Base-by-base conservation (phyloP, 495 filamentous ascomycete species). In the Parathielavia hyrcaniae region DNA sequence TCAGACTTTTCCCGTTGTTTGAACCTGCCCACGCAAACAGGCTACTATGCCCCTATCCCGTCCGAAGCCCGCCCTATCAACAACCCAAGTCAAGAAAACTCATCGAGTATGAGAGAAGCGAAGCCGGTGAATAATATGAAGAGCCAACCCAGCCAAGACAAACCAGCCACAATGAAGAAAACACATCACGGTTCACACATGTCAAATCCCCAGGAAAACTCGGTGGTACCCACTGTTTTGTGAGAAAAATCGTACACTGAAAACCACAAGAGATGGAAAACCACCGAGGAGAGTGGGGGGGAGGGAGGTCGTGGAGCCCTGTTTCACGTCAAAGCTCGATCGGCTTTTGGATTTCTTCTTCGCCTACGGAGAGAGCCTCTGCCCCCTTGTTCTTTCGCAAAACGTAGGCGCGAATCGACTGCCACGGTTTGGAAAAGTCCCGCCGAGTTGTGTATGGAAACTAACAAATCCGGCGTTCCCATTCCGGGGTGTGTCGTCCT, bases 311-410 rank as follows among this genome's bases (percentile, higher is more conserved):
- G 19, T 4, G 19, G 38, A 43, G 14, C 35, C 26, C 26, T 2
- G 2, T n/a, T 30, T 13, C 11, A 45, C 39, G 19, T 26, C 32
- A 47, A 20, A 44, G 35, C 44, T 48, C 53, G n/a, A 19, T 40
- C 35, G 44, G 38, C 20, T 46, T 32, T n/a, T n/a, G n/a, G 52
- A 54, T 35, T 51, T 30, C 26, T 53, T 43, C 39, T 47, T 36
- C 53, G 53, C 53, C 53, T 47, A 47, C 47, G 53, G 43, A 55
- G 45, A 30, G 47, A 34, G 32, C 41, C 5, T 39, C 44, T 32
- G 6, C n/a, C 14, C 20, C 3, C 36, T 48, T 56, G n/a, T 30
- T 30, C 11, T 47, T 39, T 50, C 32, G 47, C 32, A 40, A 52
- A 23, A 39, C 19, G 19, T 19, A 20, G 26, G 17, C n/a, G 8